Evolutionary conservation across 2,329 filamentous ascomycete genomes (phyloP).

Genomic region (Fusarium compactum): DNA sequence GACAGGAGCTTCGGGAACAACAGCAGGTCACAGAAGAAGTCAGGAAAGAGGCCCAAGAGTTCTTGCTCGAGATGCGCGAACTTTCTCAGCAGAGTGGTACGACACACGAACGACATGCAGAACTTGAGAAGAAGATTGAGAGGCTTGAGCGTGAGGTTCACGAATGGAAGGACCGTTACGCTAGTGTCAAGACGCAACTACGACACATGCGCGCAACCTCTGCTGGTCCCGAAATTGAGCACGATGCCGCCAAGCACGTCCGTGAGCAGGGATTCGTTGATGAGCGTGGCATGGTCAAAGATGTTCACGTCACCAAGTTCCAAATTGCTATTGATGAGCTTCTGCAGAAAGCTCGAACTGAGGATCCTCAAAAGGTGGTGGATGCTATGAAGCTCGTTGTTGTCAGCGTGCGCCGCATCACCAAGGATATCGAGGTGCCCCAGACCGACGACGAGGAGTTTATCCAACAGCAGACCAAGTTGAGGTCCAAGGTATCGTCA

Average conservation of each 20-base stretch:
- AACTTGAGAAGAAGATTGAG: conserved; percentile 79
- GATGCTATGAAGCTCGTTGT: conserved; percentile 91
- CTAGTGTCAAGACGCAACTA: conserved; percentile 87
- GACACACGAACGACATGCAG: conserved; percentile 84
- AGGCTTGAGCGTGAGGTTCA: conserved; percentile 85
- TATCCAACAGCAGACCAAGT: conserved; percentile 71
- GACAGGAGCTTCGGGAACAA: conserved; percentile 76
- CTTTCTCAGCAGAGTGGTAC: conserved; percentile 84
- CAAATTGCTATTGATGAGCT: conserved; percentile 95
- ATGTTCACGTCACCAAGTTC: conserved; percentile 93
- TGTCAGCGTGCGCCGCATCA: conserved; percentile 84
- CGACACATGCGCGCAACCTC: conserved; percentile 85
- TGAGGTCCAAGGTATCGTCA: conserved; percentile 86
- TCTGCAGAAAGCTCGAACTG: conserved; percentile 78
- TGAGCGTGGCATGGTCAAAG: conserved; percentile 83
- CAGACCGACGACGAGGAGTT: conserved; percentile 65
- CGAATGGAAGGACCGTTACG: conserved; percentile 91
- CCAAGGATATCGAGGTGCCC: conserved; percentile 78
- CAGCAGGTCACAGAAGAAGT: conserved; percentile 89
- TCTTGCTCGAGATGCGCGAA: conserved; percentile 88
- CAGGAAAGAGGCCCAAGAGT: conserved; percentile 82
- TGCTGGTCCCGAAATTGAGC: conserved; percentile 75
- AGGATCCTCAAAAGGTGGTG: conserved; percentile 80
- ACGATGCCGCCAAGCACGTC: conserved; percentile 76
- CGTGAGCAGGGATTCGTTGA: conserved; percentile 76